Percentiles rank a stretch among this genome's conserved stretches.
These are phyloP conservation scores for Roridomyces roridus DNA, from an alignment of 768 basidiomycete species.

Conservation along the genomic window DNA sequence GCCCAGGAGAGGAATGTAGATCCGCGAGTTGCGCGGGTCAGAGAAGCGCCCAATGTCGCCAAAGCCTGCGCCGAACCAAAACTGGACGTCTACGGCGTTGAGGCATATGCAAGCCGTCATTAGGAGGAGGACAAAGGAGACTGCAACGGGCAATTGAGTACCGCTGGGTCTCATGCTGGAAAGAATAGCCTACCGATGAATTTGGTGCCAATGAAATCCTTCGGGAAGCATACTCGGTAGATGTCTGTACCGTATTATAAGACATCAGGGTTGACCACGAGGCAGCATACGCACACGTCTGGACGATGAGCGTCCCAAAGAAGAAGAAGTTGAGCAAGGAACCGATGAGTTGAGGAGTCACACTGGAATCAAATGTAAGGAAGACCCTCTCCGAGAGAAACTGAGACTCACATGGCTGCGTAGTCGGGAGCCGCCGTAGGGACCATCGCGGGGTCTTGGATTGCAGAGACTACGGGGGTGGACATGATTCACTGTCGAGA, in stretches of 20 bases:
- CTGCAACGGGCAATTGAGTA: no score
- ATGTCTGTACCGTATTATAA: neutral
- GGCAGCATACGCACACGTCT: conserved; percentile 4
- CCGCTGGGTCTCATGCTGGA: neutral
- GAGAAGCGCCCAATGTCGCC: conserved; percentile 1
- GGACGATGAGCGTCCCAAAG: conserved; percentile 2
- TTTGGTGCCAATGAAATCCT: neutral
- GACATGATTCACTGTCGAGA: no score
- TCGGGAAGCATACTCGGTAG: conserved; percentile 5
- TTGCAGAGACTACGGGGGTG: no score
- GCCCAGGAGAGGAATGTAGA: conserved; percentile 13
- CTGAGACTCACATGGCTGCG: no score
- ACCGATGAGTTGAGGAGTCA: conserved; percentile 14
- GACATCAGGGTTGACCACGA: no score
- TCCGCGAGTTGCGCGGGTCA: neutral
- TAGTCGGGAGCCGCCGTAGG: no score
- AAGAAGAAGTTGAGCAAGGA: conserved; percentile 12
- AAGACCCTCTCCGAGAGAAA: no score
- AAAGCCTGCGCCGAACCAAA: conserved; percentile 5
- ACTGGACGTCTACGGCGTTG: conserved; percentile 5
- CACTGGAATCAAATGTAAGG: no score
- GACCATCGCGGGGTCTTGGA: no score
- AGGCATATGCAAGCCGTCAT: neutral
- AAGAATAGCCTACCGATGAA: neutral
- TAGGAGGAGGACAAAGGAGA: conserved; percentile 10